Conservation (phyloP, 306 rosid genomes). For the Quercus parvula region DNA sequence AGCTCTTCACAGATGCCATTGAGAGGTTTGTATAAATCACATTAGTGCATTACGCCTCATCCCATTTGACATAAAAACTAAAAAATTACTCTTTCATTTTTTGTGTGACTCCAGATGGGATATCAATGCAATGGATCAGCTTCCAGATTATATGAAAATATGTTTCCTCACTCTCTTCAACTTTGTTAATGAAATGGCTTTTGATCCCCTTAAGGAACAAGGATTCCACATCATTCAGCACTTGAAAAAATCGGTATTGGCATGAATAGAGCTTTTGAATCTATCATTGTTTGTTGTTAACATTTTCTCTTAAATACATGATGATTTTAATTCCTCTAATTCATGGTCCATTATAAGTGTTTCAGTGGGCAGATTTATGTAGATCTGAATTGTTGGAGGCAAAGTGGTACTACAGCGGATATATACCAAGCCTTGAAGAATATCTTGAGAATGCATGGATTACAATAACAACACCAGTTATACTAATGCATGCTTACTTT, state of each 20-base stretch:
- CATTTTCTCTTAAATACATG: no score
- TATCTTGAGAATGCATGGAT: slow-evolving; percentile 21
- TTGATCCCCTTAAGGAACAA: background rate
- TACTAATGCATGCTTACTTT: background rate
- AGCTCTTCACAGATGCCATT: no score
- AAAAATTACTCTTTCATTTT: no score
- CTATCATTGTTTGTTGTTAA: no score
- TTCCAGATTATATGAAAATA: slow-evolving; percentile 22
- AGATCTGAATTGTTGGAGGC: background rate
- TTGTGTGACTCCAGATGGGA: slow-evolving; percentile 6
- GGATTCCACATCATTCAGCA: background rate
- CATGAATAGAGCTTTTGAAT: background rate
- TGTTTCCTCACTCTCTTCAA: slow-evolving; percentile 12
- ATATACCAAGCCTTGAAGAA: slow-evolving; percentile 8
- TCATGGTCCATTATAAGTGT: background rate
- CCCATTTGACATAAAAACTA: background rate
- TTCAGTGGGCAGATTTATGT: background rate
- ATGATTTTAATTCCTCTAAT: background rate
- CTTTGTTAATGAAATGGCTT: slow-evolving; percentile 4
- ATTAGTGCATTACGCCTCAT: no score
- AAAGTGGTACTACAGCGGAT: slow-evolving; percentile 2
- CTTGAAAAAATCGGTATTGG: slow-evolving; percentile 7
- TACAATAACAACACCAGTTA: background rate
- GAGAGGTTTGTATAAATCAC: no score
- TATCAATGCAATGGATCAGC: slow-evolving; percentile 8